Base-by-base conservation (phyloP, 179 eudicot species). In the Vitellaria paradoxa region DNA sequence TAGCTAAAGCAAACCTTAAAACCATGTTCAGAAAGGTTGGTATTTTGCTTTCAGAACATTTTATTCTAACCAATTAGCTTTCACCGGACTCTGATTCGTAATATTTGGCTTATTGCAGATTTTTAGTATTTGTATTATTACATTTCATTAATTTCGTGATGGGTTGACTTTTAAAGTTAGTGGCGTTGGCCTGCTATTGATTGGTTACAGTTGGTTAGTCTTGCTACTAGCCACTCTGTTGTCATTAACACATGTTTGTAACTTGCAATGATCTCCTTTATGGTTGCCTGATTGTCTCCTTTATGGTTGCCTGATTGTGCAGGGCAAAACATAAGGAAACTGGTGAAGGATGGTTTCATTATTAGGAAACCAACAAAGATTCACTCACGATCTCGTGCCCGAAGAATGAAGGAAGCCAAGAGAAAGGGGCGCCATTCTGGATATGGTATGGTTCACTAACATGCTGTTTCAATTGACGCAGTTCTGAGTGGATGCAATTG, bases 341-440 rank as follows among this genome's bases (percentile, higher is more conserved):
- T 70, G 40, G 73, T 70, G 56, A 70, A 70, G 59, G 73, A 70
- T 70, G 73, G 73, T 30, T 67, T 77, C 45, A 66, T 77, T 57
- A 77, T 77, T 8, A 77, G 79, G 67, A 77, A 77, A 26, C 79
- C 79, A 68, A 77, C 79, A 10, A 77, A 77, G 74, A 77, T 77
- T 17, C 79, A 77, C 67, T 77, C 79, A 20, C 65, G 79, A 77
- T 77, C 79, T 56, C 79, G 79, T 59, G 79, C 79, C 3, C 79
- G 74, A n/a, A 69, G 79, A 50, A 77, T 77, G 79, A 77, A 77
- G 8, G 79, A 77, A 46, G 79, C 76, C 66, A 73, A 73, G 66
- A 60, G 66, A 73, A 73, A 73, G 76, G 76, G 76, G 5, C 76
- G 76, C 20, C 79, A 68, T 9, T 67, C 78, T 68, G 74, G 73